Conservation (phyloP, 306 rosid genomes). For the Amphicarpaea edgeworthii region DNA sequence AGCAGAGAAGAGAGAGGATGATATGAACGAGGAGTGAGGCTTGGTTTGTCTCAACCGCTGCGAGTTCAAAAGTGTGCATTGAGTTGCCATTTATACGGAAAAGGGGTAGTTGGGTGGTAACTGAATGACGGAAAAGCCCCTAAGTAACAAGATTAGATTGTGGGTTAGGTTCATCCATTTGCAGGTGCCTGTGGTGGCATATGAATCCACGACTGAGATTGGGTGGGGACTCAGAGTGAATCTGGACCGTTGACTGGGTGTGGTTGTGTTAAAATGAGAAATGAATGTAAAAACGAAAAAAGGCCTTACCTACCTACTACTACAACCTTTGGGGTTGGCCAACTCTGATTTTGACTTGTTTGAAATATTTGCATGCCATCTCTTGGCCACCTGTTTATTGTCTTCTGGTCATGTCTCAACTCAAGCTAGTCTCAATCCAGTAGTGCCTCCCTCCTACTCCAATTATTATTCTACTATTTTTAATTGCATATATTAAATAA, state of each 20-base stretch:
- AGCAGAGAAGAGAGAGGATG: neutral
- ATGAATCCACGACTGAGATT: neutral
- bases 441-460: neutral
- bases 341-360: conserved; percentile 2
- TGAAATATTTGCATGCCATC: no score
- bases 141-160: neutral
- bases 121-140: conserved; percentile 18
- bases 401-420: conserved; percentile 2
- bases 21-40: neutral
- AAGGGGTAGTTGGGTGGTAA: no score
- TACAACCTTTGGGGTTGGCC: neutral
- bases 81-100: conserved; percentile 12
- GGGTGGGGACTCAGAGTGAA: neutral
- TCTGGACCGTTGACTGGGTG: conserved; percentile 8
- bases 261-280: neutral
- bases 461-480: neutral
- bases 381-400: neutral
- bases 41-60: neutral
- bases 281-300: neutral
- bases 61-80: neutral
- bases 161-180: conserved; percentile 41
- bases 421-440: no score
- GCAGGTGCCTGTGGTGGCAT: neutral
- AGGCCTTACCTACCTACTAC: neutral
- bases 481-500: neutral